Base-by-base conservation (phyloP, 805 yeast genomes). In the Saitoella complicata region DNA sequence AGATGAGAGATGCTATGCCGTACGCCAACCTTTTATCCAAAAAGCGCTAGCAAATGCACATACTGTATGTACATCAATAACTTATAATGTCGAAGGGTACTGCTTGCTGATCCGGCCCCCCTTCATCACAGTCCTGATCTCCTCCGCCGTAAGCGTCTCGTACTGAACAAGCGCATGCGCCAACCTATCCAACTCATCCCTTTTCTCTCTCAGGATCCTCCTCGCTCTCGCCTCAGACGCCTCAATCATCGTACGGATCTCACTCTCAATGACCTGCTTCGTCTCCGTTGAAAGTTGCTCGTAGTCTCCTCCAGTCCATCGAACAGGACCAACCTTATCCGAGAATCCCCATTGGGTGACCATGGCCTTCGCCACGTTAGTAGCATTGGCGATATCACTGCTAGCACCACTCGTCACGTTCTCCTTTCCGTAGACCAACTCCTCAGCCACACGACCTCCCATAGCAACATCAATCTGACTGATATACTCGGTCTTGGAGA, bases 391-490 rank as follows among this genome's bases (percentile, higher is more conserved):
- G 56, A 91, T 73, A 62, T 91, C 99, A 7, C 91, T 78, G 1
- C 94, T 80, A 66, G 97, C 91, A 6, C 98, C 98, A 55, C 88
- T 76, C 3, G 97, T 88, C 8, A 91, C 94, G 58, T 87, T 83
- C 45, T 84, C 95, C 40, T 78, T 72, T 1, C 98, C 98, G 58
- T 84, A 83, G 42, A 82, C 71, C 70, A 84, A 68, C 59, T 88
- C 96, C 67, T 91, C 99, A 32, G 98, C 98, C 47, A 86, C 78
- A 61, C 87, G 87, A 51, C 99, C 99, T 49, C 98, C 99, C 98
- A 91, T 91, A 60, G 95, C 86, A 42, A 91, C 98, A 61, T 91
- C 98, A 52, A 91, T 65, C 51, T 94, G 70, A 0, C 97, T 95
- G 51, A 80, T 70, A 60, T 95, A 83, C 64, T 91, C 97, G 49